Evolutionary conservation across 495 filamentous ascomycete species (phyloP), one percentile per base, ranked within the genome.

Genomic region (Viridothelium virens): DNA sequence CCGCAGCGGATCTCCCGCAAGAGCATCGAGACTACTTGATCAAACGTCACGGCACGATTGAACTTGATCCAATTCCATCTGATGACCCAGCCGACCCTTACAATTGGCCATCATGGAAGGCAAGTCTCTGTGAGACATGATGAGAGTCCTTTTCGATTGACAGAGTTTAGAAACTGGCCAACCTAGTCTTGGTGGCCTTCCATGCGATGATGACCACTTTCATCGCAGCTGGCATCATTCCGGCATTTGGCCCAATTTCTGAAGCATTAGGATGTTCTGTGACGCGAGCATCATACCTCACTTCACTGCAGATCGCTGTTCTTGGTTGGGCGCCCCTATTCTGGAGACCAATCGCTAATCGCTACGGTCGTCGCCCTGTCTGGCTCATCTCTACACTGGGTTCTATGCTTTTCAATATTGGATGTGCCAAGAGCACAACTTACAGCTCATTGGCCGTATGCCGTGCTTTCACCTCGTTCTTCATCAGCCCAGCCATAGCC

Each of bases 31-130:
- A 83, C 38, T 85, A 81, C 73, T 73, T 85, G 56, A 71, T 85
- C 7, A 69, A 79, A 61, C 78, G 80, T 47, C 83, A 85, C 77
- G 83, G 83, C 36, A 84, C 83, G 10, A 64, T 82, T 47, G 78
- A 83, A 33, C 76, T 85, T 6, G 80, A 82, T 67, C 83, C 83
- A 9, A 71, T 85, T 5, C 83, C 83, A 16, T 72, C 77, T 39
- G 76, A 79, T 72, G 76, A 75, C 56, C 74, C 77, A 38, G 80
- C 77, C n/a, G 83, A 85, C 68, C 83, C 83, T 46, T 81, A 80
- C 67, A 84, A 85, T 67, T 85, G 83, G 83, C 77, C 81, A 16
- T 70, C 71, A 59, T 84, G 81, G 82, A 84, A 84, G 77, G 82
- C 83, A 66, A 69, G 71, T 69, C 33, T 44, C 31, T 56, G 7